Percentiles rank a stretch among this genome's conserved stretches.
phyloP scores from a whole-genome alignment of 2,329 filamentous ascomycete species.

The Colletotrichum sp. region DNA sequence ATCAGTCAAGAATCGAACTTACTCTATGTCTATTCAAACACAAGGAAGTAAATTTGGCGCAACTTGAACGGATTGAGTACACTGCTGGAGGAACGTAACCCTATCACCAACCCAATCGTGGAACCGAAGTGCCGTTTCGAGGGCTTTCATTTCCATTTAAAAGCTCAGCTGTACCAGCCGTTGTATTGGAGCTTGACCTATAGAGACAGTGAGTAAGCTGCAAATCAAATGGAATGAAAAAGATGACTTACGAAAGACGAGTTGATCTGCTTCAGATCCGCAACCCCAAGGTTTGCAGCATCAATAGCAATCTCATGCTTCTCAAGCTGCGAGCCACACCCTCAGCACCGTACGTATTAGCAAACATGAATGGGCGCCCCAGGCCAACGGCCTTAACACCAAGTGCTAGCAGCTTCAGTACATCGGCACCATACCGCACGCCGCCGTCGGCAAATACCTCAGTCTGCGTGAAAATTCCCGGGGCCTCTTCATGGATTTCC shows the following conservation, averaged over 20 bases:
- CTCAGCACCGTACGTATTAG: neutral
- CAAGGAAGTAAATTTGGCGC: too few relatives aligned
- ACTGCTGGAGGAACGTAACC: rapidly evolving
- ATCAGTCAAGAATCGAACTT: rapidly evolving
- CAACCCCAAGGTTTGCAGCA: neutral
- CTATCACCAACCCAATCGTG: too few relatives aligned
- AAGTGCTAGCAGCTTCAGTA: slow-evolving; percentile 44
- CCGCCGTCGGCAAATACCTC: slow-evolving; percentile 42
- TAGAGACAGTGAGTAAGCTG: rapidly evolving
- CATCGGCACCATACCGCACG: slow-evolving; percentile 42
- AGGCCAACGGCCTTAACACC: slow-evolving; percentile 47
- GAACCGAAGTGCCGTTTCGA: too few relatives aligned
- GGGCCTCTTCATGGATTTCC: slow-evolving; percentile 29
- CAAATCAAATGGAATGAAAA: rapidly evolving
- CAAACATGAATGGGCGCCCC: slow-evolving; percentile 34
- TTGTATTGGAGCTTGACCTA: neutral
- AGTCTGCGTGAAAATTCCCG: slow-evolving; percentile 28
- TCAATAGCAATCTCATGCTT: neutral
- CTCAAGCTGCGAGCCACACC: neutral
- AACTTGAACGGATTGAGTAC: too few relatives aligned
- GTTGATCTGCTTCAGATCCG: neutral
- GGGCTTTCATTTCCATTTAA: neutral
- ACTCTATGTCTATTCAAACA: too few relatives aligned
- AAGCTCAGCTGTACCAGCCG: neutral
- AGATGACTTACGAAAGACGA: neutral